phyloP scores from a whole-genome alignment of 2,329 filamentous ascomycete species.

The Alternaria incomplexa region DNA sequence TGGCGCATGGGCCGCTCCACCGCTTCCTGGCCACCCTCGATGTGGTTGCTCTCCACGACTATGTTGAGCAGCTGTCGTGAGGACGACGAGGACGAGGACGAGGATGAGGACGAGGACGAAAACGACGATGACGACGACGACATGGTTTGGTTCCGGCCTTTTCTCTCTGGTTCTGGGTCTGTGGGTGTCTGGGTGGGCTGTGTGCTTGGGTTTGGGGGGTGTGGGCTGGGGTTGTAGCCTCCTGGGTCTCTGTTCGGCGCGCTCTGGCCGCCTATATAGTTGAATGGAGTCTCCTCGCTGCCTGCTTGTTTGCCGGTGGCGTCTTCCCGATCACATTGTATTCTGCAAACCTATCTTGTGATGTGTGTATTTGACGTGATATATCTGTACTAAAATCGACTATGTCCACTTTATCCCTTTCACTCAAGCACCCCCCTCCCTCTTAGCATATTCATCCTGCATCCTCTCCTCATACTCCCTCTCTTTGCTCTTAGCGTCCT shows the following conservation, averaged over 20 bases:
- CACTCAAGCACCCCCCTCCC: conserved; percentile 49
- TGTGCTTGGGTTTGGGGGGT: not conserved
- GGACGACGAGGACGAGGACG: too few relatives aligned
- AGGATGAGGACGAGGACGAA: too few relatives aligned
- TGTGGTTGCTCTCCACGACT: too few relatives aligned
- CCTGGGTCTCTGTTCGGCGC: not conserved
- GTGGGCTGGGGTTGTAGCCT: not conserved
- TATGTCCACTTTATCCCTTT: not conserved
- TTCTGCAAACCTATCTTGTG: not conserved
- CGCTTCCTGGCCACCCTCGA: too few relatives aligned
- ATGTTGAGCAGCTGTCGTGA: too few relatives aligned
- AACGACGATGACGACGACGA: not conserved
- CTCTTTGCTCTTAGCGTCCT: conserved; percentile 42
- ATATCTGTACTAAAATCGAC: not conserved
- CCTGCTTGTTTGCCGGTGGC: not conserved
- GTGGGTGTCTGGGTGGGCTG: not conserved
- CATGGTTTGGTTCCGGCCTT: not conserved
- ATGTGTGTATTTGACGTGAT: not conserved
- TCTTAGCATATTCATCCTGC: conserved; percentile 54
- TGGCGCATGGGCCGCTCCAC: too few relatives aligned
- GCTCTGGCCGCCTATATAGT: not conserved
- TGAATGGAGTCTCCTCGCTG: not conserved
- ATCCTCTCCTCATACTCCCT: conserved; percentile 50
- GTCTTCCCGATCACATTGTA: not conserved
- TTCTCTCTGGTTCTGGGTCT: not conserved